Evolutionary conservation across 306 rosid species (phyloP).

Genomic region (Urtica urens): DNA sequence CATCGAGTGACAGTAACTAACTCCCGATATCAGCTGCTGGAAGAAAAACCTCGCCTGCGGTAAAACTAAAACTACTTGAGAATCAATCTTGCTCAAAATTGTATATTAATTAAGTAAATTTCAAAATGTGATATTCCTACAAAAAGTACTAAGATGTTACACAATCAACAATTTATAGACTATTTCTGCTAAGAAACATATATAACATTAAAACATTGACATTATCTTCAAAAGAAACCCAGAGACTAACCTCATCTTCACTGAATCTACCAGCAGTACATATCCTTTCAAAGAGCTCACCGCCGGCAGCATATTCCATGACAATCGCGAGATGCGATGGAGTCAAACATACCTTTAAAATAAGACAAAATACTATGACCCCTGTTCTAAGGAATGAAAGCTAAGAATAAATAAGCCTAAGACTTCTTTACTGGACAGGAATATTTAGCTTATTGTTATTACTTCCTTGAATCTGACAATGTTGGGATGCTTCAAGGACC

Average conservation of each 20-base stretch:
- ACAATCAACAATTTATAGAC: background rate
- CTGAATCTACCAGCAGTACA: conserved; percentile 73
- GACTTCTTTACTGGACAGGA: too few relatives aligned
- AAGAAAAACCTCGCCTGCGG: conserved; percentile 93
- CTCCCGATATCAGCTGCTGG: conserved; percentile 96
- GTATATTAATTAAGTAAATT: too few relatives aligned
- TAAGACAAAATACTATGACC: too few relatives aligned
- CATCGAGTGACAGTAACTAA: conserved; percentile 84
- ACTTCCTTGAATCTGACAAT: conserved; percentile 88
- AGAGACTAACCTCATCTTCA: conserved; percentile 68
- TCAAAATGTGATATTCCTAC: too few relatives aligned
- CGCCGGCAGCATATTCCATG: conserved; percentile 95
- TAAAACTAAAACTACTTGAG: conserved; percentile 5
- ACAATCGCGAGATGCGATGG: conserved; percentile 82
- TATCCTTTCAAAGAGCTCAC: conserved; percentile 76
- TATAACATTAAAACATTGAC: background rate
- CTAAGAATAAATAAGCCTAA: too few relatives aligned
- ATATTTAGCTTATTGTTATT: too few relatives aligned
- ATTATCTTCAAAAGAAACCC: background rate
- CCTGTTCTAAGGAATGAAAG: too few relatives aligned
- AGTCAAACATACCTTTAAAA: conserved; percentile 66
- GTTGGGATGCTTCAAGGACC: conserved; percentile 75
- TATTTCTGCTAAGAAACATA: conserved; percentile 5
- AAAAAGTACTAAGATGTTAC: too few relatives aligned
- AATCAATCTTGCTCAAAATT: too few relatives aligned